Evolutionary conservation across 306 rosid genomes (phyloP).

Genomic region (Nissolia schottii): DNA sequence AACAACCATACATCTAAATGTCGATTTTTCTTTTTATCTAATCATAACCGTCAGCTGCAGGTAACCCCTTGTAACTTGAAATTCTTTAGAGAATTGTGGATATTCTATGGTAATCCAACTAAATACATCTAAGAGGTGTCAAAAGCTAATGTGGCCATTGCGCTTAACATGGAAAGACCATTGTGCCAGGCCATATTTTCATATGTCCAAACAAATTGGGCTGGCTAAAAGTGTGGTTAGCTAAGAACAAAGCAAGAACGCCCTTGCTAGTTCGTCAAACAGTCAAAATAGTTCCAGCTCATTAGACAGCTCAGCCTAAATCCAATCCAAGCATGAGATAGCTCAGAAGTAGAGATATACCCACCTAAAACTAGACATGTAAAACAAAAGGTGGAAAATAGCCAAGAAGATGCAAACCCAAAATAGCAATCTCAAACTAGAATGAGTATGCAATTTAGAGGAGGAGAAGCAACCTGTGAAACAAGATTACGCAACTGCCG

Average conservation of each 20-base stretch:
- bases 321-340: conserved; percentile 5
- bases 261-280: neutral
- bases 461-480: conserved; percentile 70
- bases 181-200: neutral
- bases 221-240: neutral
- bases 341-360: neutral
- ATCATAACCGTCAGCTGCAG: neutral
- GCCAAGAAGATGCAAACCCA: conserved; percentile 6
- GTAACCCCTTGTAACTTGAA: neutral
- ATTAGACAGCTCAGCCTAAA: neutral
- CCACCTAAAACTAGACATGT: neutral
- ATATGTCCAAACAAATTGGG: neutral
- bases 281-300: neutral
- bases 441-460: conserved; percentile 22
- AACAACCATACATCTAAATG: neutral
- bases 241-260: neutral
- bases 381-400: neutral
- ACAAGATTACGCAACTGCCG: conserved; percentile 94
- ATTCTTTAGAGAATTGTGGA: neutral
- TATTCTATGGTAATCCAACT: neutral
- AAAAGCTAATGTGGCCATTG: neutral
- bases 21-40: neutral
- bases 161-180: neutral
- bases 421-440: conserved; percentile 15
- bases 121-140: neutral